Conservation (phyloP, 2,329 filamentous ascomycete species). For the Diaporthe citriasiana region DNA sequence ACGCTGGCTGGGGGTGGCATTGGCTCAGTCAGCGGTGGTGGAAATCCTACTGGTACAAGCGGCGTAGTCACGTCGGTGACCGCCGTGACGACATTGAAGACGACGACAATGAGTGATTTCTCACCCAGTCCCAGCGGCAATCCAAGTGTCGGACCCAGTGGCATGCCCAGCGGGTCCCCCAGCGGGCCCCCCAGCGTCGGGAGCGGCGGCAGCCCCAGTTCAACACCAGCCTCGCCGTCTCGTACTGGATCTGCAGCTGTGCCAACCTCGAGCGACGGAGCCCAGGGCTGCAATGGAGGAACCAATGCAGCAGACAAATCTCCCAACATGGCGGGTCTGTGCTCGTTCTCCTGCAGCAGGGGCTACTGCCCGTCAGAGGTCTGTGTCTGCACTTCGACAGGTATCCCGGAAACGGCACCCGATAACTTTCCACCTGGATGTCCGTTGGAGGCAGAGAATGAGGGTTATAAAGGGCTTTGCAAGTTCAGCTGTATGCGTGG, state of each 20-base stretch:
- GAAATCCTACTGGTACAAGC: neutral
- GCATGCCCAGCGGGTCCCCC: conserved; percentile 35
- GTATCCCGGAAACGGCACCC: conserved; percentile 41
- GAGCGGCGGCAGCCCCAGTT: neutral
- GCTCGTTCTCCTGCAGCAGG: conserved; percentile 43
- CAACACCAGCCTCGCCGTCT: neutral
- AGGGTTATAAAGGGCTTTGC: conserved; percentile 60
- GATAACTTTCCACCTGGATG: conserved; percentile 50
- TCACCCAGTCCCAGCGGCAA: conserved; percentile 36
- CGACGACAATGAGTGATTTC: neutral
- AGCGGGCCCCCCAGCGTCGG: neutral
- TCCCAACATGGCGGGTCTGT: conserved; percentile 44
- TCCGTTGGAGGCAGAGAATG: conserved; percentile 51
- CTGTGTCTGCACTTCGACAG: conserved; percentile 43
- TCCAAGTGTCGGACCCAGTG: conserved; percentile 37
- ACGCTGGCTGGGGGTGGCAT: conserved; percentile 33
- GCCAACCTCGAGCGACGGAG: conserved; percentile 17
- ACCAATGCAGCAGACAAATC: conserved; percentile 38
- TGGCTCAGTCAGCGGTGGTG: conserved; percentile 14
- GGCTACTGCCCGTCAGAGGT: conserved; percentile 44
- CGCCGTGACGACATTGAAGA: neutral
- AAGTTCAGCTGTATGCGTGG: conserved; percentile 62
- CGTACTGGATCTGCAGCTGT: conserved; percentile 31
- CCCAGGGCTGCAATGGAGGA: conserved; percentile 42
- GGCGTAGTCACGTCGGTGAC: neutral